Evolutionary conservation across 2,329 filamentous ascomycete genomes (phyloP), one percentile per base, ranked within the genome.

Genomic region (Penicillium griseofulvum): DNA sequence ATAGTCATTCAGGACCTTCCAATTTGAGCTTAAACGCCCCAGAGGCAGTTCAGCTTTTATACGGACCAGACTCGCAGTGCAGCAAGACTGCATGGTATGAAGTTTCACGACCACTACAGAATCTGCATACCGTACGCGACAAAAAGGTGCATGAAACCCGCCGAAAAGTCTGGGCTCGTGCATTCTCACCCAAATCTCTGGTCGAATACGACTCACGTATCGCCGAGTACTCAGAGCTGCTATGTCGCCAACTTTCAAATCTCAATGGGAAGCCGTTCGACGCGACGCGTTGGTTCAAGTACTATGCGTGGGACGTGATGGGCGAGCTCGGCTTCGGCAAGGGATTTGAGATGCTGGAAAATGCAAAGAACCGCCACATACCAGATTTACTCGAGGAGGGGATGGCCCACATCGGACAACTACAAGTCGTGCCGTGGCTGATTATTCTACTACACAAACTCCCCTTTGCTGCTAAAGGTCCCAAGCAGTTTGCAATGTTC

Each of bases 281-380:
- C 17, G 39, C 39, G 4, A 54, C 47, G 7, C 45, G 42, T 4
- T 76, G 71, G 61, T 74, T 77, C 56, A 73, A 71, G 26, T 69
- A 74, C 33, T 80, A 74, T 61, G 70, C 65, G 19, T 80, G 77
- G 62, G 77, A 79, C 60, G 68, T 78, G 24, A 78, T 79, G 73
- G 74, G 76, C 5, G 69, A 70, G 9, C 63, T 80, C 31, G 74
- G 75, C 0, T 80, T 80, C 60, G 76, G 68, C 1, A 64, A 71
- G 38, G 52, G 66, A 17, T 76, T 75, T 50, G 57, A 64, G 16
- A 74, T 69, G 48, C 60, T 77, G 2, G 57, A 69, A 22, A 64
- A 63, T 8, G 60, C 60, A 5, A 64, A 64, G 5, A 58, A 64
- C 1, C 74, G 75, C 56, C 64, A 39, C 33, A 37, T 39, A 14